Base-by-base conservation (phyloP, 306 rosid species). In the Cyamopsis tetragonoloba region DNA sequence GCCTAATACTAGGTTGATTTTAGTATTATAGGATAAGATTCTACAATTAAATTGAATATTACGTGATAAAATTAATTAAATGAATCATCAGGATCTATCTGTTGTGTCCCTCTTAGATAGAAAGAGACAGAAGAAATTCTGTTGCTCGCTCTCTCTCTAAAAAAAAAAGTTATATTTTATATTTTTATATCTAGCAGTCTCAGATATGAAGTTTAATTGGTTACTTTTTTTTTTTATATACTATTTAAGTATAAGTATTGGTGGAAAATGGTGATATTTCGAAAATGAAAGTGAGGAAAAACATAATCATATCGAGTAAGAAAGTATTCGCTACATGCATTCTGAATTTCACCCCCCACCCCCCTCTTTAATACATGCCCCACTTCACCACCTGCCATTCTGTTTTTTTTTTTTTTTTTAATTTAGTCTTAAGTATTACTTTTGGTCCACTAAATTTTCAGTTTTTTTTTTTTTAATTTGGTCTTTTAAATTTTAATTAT, bases 231-330 rank as follows among this genome's bases (percentile, higher is more conserved):
- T 64, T n/a, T n/a, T n/a, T n/a, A n/a, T n/a, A n/a, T n/a, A n/a
- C n/a, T n/a, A n/a, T n/a, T n/a, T n/a, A n/a, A n/a, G n/a, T n/a
- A n/a, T n/a, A n/a, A n/a, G n/a, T n/a, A n/a, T n/a, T n/a, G n/a
- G n/a, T n/a, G n/a, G n/a, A n/a, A n/a, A n/a, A n/a, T n/a, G n/a
- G n/a, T n/a, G n/a, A n/a, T n/a, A n/a, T n/a, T 70, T 73, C 57
- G 23, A 32, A 76, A 72, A 76, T 23, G 30, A 68, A 84, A 73
- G 83, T 38, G 43, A 66, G 28, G 49, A 37, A 82, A 41, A 82
- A 82, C 87, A 82, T 70, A 57, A 85, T 85, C 80, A 85, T 82
- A 62, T 79, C 74, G 7, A 47, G 30, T 37, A 27, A 71, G 87
- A 85, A 82, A 79, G 83, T 73, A 41, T 4, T 59, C 78, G 63